Percentiles rank a stretch among this genome's conserved stretches.
phyloP scores from a whole-genome alignment of 1,284 basidiomycete species.

The Ustilago tritici region DNA sequence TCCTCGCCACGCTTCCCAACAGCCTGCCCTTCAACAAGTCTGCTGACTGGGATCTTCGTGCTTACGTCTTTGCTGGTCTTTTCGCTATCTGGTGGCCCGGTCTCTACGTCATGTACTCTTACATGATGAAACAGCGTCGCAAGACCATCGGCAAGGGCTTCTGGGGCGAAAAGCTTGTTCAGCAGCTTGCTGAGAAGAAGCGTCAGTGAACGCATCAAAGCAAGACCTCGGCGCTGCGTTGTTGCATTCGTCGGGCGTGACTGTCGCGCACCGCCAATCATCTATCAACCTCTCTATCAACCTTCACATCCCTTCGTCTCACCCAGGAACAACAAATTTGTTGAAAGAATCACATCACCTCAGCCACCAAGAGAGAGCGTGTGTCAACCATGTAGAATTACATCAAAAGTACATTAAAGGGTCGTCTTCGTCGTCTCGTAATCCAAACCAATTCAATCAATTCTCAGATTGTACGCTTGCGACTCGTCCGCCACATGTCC shows the following conservation, averaged over 20 bases:
- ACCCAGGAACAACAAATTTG: neutral
- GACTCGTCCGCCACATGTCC: slow-evolving; percentile 80
- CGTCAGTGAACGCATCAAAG: slow-evolving; percentile 13
- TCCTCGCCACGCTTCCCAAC: slow-evolving; percentile 80
- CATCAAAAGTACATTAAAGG: neutral
- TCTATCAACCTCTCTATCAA: neutral
- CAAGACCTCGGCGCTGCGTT: neutral
- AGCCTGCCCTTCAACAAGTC: slow-evolving; percentile 43
- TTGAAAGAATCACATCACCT: neutral
- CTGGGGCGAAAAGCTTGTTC: slow-evolving; percentile 58
- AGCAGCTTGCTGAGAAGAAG: slow-evolving; percentile 63
- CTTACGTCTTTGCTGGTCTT: slow-evolving; percentile 74
- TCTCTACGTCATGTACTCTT: slow-evolving; percentile 85
- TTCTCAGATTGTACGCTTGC: slow-evolving; percentile 69
- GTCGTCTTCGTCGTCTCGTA: neutral
- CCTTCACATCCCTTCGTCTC: neutral
- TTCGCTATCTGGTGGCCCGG: slow-evolving; percentile 93
- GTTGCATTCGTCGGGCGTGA: neutral
- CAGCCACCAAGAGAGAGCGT: neutral
- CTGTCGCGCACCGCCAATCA: neutral
- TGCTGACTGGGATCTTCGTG: slow-evolving; percentile 44
- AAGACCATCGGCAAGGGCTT: slow-evolving; percentile 77
- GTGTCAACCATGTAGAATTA: slow-evolving; percentile 18
- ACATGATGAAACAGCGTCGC: slow-evolving; percentile 87
- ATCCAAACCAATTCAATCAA: neutral